Percentiles rank a stretch among this genome's conserved stretches.
Conservation (phyloP, 306 rosid genomes). For the Vicia faba region DNA sequence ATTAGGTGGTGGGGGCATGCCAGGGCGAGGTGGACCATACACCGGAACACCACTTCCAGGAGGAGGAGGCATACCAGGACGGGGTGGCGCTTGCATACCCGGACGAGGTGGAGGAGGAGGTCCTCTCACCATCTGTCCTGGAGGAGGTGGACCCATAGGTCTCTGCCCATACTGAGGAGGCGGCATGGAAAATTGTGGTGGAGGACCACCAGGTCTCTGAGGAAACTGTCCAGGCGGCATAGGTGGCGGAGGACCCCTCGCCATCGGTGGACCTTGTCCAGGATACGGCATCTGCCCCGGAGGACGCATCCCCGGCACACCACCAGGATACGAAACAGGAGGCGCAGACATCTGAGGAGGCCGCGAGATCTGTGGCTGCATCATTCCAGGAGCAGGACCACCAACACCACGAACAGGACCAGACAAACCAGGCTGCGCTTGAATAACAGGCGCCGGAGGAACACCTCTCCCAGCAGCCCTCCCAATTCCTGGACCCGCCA, state of each 20-base stretch:
- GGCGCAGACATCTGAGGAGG: constrained; percentile 77
- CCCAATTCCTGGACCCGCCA: constrained; percentile 89
- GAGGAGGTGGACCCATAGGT: constrained; percentile 98
- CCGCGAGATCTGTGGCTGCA: constrained; percentile 96
- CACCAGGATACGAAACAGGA: constrained; percentile 65
- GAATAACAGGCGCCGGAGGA: constrained; percentile 71
- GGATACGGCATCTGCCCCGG: constrained; percentile 76
- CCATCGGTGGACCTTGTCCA: constrained; percentile 63
- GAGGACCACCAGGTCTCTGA: constrained; percentile 68
- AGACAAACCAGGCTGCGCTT: constrained; percentile 91
- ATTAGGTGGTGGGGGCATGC: constrained; percentile 86
- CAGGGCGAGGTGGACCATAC: constrained; percentile 85
- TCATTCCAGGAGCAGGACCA: constrained; percentile 96
- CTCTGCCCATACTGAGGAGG: constrained; percentile 88
- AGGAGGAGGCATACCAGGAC: constrained; percentile 98
- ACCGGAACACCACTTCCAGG: constrained; percentile 80
- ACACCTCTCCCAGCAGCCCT: constrained; percentile 90
- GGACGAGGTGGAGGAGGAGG: constrained; percentile 86
- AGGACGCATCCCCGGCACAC: constrained; percentile 72
- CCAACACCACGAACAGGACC: constrained; percentile 97
- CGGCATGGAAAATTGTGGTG: constrained; percentile 57
- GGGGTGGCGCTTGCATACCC: constrained; percentile 74
- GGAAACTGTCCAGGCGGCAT: constrained; percentile 68
- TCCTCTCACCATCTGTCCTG: constrained; percentile 95
- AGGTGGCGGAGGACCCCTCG: constrained; percentile 69